Evolutionary conservation across 768 basidiomycete genomes (phyloP).

Genomic region (Hemileccinum rubropunctum): DNA sequence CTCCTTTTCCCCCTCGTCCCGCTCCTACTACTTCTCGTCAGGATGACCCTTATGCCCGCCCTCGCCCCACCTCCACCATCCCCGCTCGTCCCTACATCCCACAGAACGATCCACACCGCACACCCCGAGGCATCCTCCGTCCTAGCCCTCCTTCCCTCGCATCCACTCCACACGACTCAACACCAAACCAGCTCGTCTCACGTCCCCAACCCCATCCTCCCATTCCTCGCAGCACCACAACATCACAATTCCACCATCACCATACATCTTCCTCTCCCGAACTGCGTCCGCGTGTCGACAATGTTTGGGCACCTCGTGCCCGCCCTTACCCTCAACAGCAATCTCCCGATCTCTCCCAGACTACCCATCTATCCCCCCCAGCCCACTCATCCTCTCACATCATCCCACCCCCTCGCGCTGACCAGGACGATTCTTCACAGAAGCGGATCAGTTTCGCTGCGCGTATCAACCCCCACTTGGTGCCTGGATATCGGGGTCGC

Average conservation of each 20-base stretch:
- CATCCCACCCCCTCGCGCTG: slow-evolving; percentile 10
- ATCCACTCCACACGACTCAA: slow-evolving; percentile 4
- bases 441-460: slow-evolving; percentile 16
- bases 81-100: slow-evolving; percentile 1
- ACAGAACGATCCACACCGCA: slow-evolving; percentile 5
- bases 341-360: slow-evolving; percentile 7
- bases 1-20: slow-evolving; percentile 22
- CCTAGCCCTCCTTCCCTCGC: too few species aligned
- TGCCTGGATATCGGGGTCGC: slow-evolving; percentile 16
- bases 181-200: neutral
- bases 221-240: slow-evolving; percentile 7
- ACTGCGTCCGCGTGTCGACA: slow-evolving; percentile 19
- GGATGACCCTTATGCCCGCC: slow-evolving; percentile 5
- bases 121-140: slow-evolving; percentile 19
- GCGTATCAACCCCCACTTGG: slow-evolving; percentile 9
- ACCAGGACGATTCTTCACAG: slow-evolving; percentile 5
- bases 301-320: slow-evolving; percentile 23
- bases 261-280: slow-evolving; percentile 26
- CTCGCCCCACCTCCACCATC: neutral
- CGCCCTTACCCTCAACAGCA: slow-evolving; percentile 12
- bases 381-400: slow-evolving; percentile 12
- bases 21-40: slow-evolving; percentile 2
- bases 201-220: slow-evolving; percentile 6
- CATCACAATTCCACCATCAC: slow-evolving; percentile 14
- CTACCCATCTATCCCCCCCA: too few species aligned